Conservation (phyloP, 371 early-diverging fungal species). For the Mortierella sp. region DNA sequence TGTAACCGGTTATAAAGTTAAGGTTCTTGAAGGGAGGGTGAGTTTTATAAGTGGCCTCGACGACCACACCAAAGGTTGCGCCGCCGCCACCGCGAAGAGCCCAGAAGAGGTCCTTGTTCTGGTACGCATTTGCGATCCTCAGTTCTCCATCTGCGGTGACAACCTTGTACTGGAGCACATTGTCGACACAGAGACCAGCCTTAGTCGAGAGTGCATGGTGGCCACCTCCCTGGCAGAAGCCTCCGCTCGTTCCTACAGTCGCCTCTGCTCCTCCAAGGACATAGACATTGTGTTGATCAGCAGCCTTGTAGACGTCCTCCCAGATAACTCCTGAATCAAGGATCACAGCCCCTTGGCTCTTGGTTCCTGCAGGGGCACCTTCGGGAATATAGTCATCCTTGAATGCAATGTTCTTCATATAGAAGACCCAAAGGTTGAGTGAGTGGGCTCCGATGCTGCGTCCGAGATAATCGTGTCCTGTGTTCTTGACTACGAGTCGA, state of each 20-base stretch:
- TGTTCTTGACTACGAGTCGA: constrained; percentile 58
- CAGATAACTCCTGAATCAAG: constrained; percentile 28
- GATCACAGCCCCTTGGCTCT: constrained; percentile 14
- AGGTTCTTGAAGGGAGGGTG: constrained; percentile 32
- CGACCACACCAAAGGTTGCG: constrained; percentile 56
- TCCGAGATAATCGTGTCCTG: constrained; percentile 60
- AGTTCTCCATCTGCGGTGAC: constrained; percentile 55
- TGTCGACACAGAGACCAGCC: constrained; percentile 60
- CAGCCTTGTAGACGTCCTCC: constrained; percentile 34
- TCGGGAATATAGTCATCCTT: constrained; percentile 30
- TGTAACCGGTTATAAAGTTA: not conserved
- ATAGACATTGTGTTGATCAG: constrained; percentile 14
- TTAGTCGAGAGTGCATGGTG: constrained; percentile 42
- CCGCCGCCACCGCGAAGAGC: constrained; percentile 67
- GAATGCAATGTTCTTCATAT: constrained; percentile 49
- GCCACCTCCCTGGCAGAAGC: constrained; percentile 55
- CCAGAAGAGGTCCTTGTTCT: constrained; percentile 62
- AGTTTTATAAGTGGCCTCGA: constrained; percentile 36
- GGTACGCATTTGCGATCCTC: constrained; percentile 50
- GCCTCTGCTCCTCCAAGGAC: constrained; percentile 31
- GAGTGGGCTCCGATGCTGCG: constrained; percentile 55
- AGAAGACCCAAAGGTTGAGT: constrained; percentile 56
- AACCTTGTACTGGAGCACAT: constrained; percentile 56
- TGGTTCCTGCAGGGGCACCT: constrained; percentile 3
- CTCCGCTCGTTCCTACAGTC: constrained; percentile 35